phyloP scores from a whole-genome alignment of 148 eudicot species.

The Dysphania ambrosioides region DNA sequence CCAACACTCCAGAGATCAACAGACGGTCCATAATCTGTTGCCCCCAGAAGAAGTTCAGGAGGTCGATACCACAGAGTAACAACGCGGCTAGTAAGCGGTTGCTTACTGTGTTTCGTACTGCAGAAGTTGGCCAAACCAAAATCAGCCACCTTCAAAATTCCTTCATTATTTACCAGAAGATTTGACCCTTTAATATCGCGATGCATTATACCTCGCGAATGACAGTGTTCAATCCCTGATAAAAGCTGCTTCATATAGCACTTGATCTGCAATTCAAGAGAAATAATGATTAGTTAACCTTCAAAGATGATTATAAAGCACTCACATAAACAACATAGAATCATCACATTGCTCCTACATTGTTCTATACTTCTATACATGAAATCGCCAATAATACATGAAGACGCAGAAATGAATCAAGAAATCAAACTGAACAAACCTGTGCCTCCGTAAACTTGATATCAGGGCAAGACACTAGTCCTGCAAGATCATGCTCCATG shows the following conservation, averaged over 20 bases:
- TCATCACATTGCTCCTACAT: background rate
- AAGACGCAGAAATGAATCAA: background rate
- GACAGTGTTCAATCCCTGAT: slow-evolving; percentile 86
- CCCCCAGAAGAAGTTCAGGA: slow-evolving; percentile 84
- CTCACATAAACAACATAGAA: background rate
- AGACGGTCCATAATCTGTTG: slow-evolving; percentile 76
- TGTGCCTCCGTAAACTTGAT: slow-evolving; percentile 75
- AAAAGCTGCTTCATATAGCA: slow-evolving; percentile 83
- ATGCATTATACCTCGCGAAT: slow-evolving; percentile 87
- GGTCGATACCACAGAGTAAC: slow-evolving; percentile 96
- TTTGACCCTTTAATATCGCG: slow-evolving; percentile 89
- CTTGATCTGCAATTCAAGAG: slow-evolving; percentile 51
- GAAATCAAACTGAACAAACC: slow-evolving; percentile 38
- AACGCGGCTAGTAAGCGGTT: slow-evolving; percentile 80
- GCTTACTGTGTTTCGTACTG: slow-evolving; percentile 41
- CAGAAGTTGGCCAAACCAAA: slow-evolving; percentile 86
- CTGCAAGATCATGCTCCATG: slow-evolving; percentile 91
- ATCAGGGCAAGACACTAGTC: slow-evolving; percentile 75
- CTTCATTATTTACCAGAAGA: slow-evolving; percentile 80
- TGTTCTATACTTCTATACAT: background rate
- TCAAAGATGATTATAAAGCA: background rate
- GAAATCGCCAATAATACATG: background rate
- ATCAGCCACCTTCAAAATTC: slow-evolving; percentile 84
- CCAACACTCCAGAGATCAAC: slow-evolving; percentile 97
- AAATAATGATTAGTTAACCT: background rate